Evolutionary conservation across 2,329 filamentous ascomycete genomes (phyloP).

Genomic region (Fusarium guadeloupense): DNA sequence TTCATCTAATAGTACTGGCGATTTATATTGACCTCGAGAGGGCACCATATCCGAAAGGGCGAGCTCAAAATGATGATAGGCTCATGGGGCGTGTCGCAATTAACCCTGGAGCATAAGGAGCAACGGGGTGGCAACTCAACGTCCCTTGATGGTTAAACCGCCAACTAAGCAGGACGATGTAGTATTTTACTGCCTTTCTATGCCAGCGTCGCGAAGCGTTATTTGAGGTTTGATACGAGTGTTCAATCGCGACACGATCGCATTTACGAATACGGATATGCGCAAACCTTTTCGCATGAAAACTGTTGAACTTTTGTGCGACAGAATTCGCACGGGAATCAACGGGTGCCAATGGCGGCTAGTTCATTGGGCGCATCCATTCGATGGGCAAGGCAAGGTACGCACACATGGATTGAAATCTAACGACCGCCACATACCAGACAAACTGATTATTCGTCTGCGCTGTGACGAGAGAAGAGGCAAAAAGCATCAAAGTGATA

Average conservation of each 20-base stretch:
- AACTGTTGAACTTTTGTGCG: conserved; percentile 28
- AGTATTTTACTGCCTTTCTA: not conserved
- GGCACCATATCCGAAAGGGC: conserved; percentile 1
- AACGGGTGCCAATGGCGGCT: conserved; percentile 30
- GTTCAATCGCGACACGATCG: not conserved
- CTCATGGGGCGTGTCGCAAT: conserved; percentile 24
- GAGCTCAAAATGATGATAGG: conserved; percentile 14
- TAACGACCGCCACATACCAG: conserved; percentile 39
- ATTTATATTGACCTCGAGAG: not conserved
- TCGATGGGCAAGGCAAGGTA: conserved; percentile 11
- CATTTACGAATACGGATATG: conserved; percentile 5
- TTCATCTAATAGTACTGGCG: not conserved
- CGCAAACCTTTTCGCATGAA: conserved; percentile 26
- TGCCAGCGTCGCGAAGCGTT: not conserved
- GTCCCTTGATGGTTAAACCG: conserved; percentile 25
- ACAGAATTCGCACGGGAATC: conserved; percentile 32
- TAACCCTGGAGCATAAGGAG: conserved; percentile 6
- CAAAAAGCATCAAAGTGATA: conserved; percentile 4
- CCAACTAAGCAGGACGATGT: not conserved
- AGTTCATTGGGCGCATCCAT: conserved; percentile 30
- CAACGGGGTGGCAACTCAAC: conserved; percentile 9
- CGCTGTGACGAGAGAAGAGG: conserved; percentile 30
- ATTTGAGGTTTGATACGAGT: not conserved
- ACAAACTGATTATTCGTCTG: conserved; percentile 18
- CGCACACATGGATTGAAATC: conserved; percentile 26